phyloP scores from a whole-genome alignment of 805 yeast species.

The Saccharomycopsis olivae region DNA sequence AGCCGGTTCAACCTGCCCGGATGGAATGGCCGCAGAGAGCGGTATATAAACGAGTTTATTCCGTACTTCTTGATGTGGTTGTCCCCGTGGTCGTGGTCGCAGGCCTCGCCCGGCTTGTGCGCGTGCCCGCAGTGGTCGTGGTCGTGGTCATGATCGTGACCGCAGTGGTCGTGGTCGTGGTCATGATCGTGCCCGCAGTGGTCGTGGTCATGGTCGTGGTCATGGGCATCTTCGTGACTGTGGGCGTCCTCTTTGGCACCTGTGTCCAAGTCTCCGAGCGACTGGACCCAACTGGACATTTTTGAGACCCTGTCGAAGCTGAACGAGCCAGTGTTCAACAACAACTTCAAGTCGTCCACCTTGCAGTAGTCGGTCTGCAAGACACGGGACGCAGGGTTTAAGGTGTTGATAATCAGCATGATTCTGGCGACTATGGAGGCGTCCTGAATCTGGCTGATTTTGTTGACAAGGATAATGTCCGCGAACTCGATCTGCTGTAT shows the following conservation, averaged over 20 bases:
- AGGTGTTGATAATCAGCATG: constrained; percentile 24
- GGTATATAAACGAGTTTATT: constrained; percentile 33
- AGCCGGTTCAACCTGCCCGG: constrained; percentile 31
- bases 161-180: constrained; percentile 10
- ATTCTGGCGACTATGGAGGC: constrained; percentile 21
- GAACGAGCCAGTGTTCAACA: constrained; percentile 29
- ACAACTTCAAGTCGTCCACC: constrained; percentile 25
- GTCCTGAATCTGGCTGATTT: constrained; percentile 25
- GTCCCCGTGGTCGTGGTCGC: constrained; percentile 7
- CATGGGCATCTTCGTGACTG: constrained; percentile 7
- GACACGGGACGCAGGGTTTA: constrained; percentile 35
- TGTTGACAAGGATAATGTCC: constrained; percentile 34
- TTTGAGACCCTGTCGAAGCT: constrained; percentile 26
- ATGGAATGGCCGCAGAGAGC: constrained; percentile 34
- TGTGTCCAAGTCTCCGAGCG: constrained; percentile 2
- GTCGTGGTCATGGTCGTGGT: constrained; percentile 10
- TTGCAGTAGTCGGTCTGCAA: constrained; percentile 28
- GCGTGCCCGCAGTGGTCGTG: constrained; percentile 9
- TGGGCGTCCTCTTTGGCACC: constrained; percentile 3
- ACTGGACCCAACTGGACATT: constrained; percentile 15
- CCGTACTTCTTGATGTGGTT: constrained; percentile 29
- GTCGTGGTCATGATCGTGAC: constrained; percentile 9
- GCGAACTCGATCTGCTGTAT: constrained; percentile 39
- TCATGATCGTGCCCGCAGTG: constrained; percentile 10
- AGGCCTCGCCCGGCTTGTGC: constrained; percentile 6